Base-by-base conservation (phyloP, 306 rosid species). In the Biancaea sappan region DNA sequence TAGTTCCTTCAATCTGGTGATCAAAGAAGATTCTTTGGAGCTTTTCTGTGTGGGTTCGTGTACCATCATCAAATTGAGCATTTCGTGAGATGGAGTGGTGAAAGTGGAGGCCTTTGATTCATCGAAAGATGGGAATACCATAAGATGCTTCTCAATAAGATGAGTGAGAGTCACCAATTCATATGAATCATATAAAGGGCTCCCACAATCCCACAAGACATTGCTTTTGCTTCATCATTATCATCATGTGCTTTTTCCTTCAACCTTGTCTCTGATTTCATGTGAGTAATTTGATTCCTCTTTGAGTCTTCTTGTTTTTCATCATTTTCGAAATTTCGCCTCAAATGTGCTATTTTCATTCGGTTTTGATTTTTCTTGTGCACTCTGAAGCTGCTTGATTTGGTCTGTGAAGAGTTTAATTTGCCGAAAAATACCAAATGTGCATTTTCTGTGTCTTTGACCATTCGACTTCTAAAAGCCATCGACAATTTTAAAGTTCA, bases 181-280 rank as follows among this genome's bases (percentile, higher is more conserved):
- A 81, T 87, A 60, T 0, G 93, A 81, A 71, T 91, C 97, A 74
- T 91, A 91, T 47, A 89, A 58, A 5, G 90, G 92, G 50, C 95
- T 91, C 0, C 93, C 93, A 74, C 97, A 91, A 78, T 91, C 95
- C 95, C 97, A 91, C 52, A 83, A 43, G 77, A 68, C 68, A 63
- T 37, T 26, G 44, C 66, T 13, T 47, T 50, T 43, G 38, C 63
- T 59, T 79, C 74, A 41, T 44, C 25, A 19, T 79, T 57, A 24
- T 69, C 46, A 40, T 75, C 77, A 46, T 34, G 4, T 50, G 1
- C 12, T 59, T 82, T 66, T 54, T 21, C 69, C 78, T 71, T 69
- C 83, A 59, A 40, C 7, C 1, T 11, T 79, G 35, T 35, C 41
- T 59, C 8, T 63, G 69, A 63, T 13, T 63, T 40, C 51, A 63